phyloP scores from a whole-genome alignment of 2,329 filamentous ascomycete genomes.

The Apiospora arundinis region DNA sequence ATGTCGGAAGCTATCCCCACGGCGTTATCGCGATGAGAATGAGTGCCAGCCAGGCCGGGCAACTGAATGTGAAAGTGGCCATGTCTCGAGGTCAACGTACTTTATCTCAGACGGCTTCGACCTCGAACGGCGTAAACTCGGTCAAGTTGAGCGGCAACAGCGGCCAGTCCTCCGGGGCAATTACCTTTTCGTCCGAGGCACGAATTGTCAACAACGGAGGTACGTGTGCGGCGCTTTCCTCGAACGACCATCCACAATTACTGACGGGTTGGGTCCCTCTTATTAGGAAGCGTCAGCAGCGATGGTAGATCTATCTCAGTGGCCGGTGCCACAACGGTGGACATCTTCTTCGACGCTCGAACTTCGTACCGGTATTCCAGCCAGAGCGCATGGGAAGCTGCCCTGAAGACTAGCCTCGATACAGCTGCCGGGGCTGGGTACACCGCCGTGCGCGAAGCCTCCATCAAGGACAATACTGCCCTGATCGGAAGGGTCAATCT shows the following conservation, averaged over 20 bases:
- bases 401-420: slow-evolving; percentile 34
- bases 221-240: slow-evolving; percentile 12
- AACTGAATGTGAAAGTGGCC: slow-evolving; percentile 33
- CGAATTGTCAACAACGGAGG: slow-evolving; percentile 31
- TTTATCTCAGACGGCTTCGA: slow-evolving; percentile 27
- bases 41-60: slow-evolving; percentile 27
- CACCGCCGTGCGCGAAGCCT: slow-evolving; percentile 27
- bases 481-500: slow-evolving; percentile 32
- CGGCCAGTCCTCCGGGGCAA: slow-evolving; percentile 34
- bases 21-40: slow-evolving; percentile 44
- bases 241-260: not conserved
- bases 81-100: slow-evolving; percentile 30
- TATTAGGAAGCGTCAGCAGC: slow-evolving; percentile 24
- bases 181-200: slow-evolving; percentile 31
- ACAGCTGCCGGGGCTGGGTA: slow-evolving; percentile 31
- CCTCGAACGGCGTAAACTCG: slow-evolving; percentile 33
- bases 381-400: slow-evolving; percentile 31
- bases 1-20: slow-evolving; percentile 50
- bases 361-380: slow-evolving; percentile 34
- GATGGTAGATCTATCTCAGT: slow-evolving; percentile 29
- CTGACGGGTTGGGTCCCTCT: not conserved
- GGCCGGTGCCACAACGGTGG: slow-evolving; percentile 32
- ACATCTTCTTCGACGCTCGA: slow-evolving; percentile 37
- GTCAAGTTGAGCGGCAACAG: slow-evolving; percentile 33
- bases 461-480: slow-evolving; percentile 31